Base-by-base conservation (phyloP, 176 grass and related monocot genomes). In the Secale cereale region DNA sequence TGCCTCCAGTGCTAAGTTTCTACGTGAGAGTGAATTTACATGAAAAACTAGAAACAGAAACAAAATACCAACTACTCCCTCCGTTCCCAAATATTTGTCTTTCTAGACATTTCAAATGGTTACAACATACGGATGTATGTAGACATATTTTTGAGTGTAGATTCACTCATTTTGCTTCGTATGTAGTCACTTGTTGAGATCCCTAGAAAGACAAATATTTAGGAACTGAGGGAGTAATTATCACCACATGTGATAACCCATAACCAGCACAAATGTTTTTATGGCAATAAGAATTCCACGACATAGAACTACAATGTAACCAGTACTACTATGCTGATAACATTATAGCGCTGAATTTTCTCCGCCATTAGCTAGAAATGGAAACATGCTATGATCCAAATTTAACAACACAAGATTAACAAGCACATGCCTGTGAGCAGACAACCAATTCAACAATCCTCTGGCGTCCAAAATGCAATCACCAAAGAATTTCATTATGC, bases 381-480 rank as follows among this genome's bases (percentile, higher is more conserved):
- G 61, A 50, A 78, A 68, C 46, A 79, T 30, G 15, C 0, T 31
- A 74, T 48, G 10, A 23, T 17, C 36, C 15, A 17, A 83, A 75
- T 65, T 45, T 67, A 37, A 63, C 33, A 14, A 76, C 11, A 69
- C 32, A 66, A 32, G 5, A 28, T 74, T 65, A 36, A 27, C 26
- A 63, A 69, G 29, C 27, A 59, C 30, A 70, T 48, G 36, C 77
- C 10, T 22, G 15, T 27, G 60, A 85, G 48, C 27, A 63, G 27
- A 66, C 3, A 65, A 64, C 30, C 72, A 64, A 77, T 78, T 57
- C 32, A 86, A 82, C 66, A 73, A 57, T 78, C 7, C n/a, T 48
- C 8, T 16, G 28, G 17, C 8, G 1, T 65, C 30, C 35, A 43
- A 32, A 60, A 70, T 14, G 43, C 66, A 63, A 83, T 17, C 13